Base-by-base conservation (phyloP, 768 basidiomycete species). In the Tricholoma hemisulphureum region DNA sequence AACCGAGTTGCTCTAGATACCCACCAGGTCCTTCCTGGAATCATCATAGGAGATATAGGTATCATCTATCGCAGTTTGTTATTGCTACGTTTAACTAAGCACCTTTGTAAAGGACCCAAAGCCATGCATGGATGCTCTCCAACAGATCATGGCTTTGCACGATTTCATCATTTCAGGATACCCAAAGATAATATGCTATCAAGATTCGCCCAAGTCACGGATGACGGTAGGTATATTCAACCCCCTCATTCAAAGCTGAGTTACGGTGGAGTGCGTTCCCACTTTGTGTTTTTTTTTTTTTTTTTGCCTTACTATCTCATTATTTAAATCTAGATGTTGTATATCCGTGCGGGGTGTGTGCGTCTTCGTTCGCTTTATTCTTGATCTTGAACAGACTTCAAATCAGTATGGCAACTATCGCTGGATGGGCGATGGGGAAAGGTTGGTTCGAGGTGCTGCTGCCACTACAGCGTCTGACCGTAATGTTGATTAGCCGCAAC, bases 221-320 rank as follows among this genome's bases (percentile, higher is more conserved):
- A 83, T 28, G 84, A 83, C 0, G 87, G 88, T 2, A 68, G 71
- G 58, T 93, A 92, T 63, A 63, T 85, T 23, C 75, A 79, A 60
- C 88, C 89, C 16, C 83, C 83, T 29, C 89, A 91, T 64, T 79
- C 85, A 1, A 92, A 90, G 66, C 71, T 91, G 23, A 87, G 86
- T 61, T 91, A 89, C 59, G 86, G 86, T 52, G 88, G 89, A 2
- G 88, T 89, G 66, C 64, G 84, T 79, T n/a, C n/a, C n/a, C n/a
- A n/a, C n/a, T n/a, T n/a, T 18, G 4, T 20, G 35, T 21, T 56
- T 6, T 26, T 45, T 16, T 43, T 43, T 45, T 51, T 21, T 31
- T 14, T 13, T 39, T 34, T 59, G 23, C 53, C 41, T 10, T n/a
- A n/a, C n/a, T n/a, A n/a, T 21, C 5, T 46, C 13, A 31, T 20